A percentile compares a stretch with the other conserved stretches of the same genome.
These are phyloP conservation scores for Leccinum uliginosum DNA, from an alignment of 768 basidiomycete species.

Conservation along the genomic window DNA sequence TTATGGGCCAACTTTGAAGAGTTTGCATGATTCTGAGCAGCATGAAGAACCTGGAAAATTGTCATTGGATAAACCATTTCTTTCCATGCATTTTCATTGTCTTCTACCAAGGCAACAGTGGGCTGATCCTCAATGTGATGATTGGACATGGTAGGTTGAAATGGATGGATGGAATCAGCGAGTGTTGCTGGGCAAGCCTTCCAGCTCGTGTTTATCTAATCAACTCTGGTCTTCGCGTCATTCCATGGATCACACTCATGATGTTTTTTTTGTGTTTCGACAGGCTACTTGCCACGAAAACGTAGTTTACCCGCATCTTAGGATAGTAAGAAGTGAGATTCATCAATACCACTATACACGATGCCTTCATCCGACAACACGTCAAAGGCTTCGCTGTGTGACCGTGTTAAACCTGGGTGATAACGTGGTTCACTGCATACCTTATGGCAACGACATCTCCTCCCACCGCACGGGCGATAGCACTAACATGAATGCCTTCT, in stretches of 20 bases:
- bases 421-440: conserved; percentile 33
- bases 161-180: not conserved
- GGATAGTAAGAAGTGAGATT: conserved; percentile 68
- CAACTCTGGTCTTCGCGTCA: not conserved
- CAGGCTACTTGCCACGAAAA: not conserved
- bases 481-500: conserved; percentile 73
- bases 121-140: conserved; percentile 4
- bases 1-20: conserved; percentile 31
- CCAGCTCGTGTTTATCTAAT: not conserved
- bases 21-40: no score
- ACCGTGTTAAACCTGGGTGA: not conserved
- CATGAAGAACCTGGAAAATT: conserved; percentile 50
- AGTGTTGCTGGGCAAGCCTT: not conserved
- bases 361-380: conserved; percentile 74
- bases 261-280: not conserved
- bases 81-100: not conserved
- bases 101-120: not conserved
- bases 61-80: conserved; percentile 44
- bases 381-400: conserved; percentile 66
- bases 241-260: not conserved
- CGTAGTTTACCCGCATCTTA: conserved; percentile 16
- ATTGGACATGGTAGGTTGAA: conserved; percentile 7
- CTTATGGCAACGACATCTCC: conserved; percentile 57
- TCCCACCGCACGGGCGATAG: conserved; percentile 64
- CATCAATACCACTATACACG: conserved; percentile 77